Evolutionary conservation across 176 grass and related monocot species (phyloP).

Genomic region (Paspalum vaginatum): DNA sequence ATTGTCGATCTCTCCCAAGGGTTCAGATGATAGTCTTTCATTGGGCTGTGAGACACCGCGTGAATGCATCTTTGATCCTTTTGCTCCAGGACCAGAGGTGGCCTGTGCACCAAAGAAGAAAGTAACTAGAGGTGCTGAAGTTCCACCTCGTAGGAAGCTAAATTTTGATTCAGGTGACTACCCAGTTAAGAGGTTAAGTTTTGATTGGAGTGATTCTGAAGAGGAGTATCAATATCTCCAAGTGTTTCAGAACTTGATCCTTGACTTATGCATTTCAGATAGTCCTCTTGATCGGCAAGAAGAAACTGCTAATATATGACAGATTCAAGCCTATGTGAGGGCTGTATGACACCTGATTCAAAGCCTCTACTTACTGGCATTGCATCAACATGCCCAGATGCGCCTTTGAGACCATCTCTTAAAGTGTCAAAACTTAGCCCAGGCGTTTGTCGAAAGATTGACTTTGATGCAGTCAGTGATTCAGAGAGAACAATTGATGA

Average conservation of each 20-base stretch:
- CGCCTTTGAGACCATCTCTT: conserved; percentile 35
- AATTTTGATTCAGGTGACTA: conserved; percentile 46
- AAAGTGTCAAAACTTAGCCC: conserved; percentile 41
- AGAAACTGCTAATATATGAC: conserved; percentile 6
- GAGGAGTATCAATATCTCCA: conserved; percentile 50
- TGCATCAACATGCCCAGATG: conserved; percentile 58
- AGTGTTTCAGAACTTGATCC: conserved; percentile 41
- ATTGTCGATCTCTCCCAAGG: conserved; percentile 14
- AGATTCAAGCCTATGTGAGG: conserved; percentile 27
- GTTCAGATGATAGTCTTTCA: conserved; percentile 22
- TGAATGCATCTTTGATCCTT: conserved; percentile 72
- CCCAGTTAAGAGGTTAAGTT: conserved; percentile 33
- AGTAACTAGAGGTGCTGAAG: conserved; percentile 21
- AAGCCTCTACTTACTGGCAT: conserved; percentile 47
- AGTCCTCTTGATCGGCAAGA: conserved; percentile 9
- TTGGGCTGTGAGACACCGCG: conserved; percentile 49
- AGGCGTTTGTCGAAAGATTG: conserved; percentile 59
- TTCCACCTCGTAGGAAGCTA: conserved; percentile 48
- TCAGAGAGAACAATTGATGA: conserved; percentile 13
- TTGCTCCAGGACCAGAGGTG: conserved; percentile 53
- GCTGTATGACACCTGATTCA: conserved; percentile 50
- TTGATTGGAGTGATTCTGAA: conserved; percentile 39
- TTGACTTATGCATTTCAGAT: conserved; percentile 59
- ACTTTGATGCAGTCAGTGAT: conserved; percentile 43
- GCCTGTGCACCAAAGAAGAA: conserved; percentile 65